Evolutionary conservation across 2,329 filamentous ascomycete species (phyloP), one percentile per base, ranked within the genome.

Genomic region (Cordyceps cateniannulata): DNA sequence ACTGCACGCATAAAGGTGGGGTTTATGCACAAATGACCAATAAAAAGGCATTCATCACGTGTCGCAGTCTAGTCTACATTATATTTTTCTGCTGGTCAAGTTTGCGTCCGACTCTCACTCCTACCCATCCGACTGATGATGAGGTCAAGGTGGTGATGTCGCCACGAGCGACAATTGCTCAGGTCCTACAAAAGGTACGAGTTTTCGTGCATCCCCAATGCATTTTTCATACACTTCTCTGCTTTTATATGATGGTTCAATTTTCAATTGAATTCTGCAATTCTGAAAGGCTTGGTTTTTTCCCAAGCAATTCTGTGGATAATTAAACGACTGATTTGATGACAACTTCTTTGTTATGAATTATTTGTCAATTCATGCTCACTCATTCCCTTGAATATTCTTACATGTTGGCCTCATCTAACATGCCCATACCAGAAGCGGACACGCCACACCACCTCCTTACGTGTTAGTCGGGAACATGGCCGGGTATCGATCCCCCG

Each of bases 401-500:
- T 20, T 47, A 42, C n/a, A 29, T 16, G 14, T n/a, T 10, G 9
- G n/a, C 52, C 5, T 6, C 12, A 16, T 44, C 47, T 51, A 51
- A 51, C 47, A 59, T 8, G n/a, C 24, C 24, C 32, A 14, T 42
- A 6, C 22, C 32, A 58, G 47, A 27, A 27, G 2, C 3, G 10
- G 20, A 24, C 27, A 35, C 5, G 10, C n/a, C 45, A 22, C 22
- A 35, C 24, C 12, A 12, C 29, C 55, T 20, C 5, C 62, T 66
- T 69, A 79, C 22, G 76, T 78, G 62, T 80, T 70, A 5, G 67
- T 65, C 9, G 70, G 72, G 22, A 69, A 49, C 9, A 63, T 61
- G 8, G 71, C 70, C 3, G 75, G 75, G 66, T 86, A 86, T 14
- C 84, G 76, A 2, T 57, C 69, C 1, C 84, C 84, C 3, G 70